phyloP scores from a whole-genome alignment of 2,329 filamentous ascomycete species.

The Penicillium vulpinum region DNA sequence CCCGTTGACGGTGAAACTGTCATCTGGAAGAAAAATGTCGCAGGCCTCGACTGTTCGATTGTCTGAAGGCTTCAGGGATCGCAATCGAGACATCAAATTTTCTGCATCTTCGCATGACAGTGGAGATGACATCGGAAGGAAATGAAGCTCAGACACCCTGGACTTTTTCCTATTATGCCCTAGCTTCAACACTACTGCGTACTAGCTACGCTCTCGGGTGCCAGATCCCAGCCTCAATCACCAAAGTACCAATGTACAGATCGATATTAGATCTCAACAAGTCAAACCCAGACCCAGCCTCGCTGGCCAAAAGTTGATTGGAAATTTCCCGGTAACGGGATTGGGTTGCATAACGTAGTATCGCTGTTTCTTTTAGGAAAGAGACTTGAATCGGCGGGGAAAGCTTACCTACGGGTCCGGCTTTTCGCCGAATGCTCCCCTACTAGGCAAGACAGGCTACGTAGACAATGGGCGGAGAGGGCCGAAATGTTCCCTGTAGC shows the following conservation, averaged over 20 bases:
- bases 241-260: slow-evolving; percentile 12
- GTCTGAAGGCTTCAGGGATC: background rate
- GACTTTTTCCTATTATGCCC: background rate
- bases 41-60: slow-evolving; percentile 5
- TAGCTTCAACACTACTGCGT: background rate
- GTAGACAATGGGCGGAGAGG: background rate
- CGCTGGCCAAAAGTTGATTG: slow-evolving; percentile 1
- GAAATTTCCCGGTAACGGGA: slow-evolving; percentile 21
- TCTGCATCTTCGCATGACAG: slow-evolving; percentile 7
- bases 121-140: slow-evolving; percentile 8
- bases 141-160: background rate
- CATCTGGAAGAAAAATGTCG: background rate
- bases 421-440: slow-evolving; percentile 2
- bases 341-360: slow-evolving; percentile 29
- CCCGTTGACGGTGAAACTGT: background rate
- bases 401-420: slow-evolving; percentile 14
- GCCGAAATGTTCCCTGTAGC: background rate
- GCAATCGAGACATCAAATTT: background rate
- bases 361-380: slow-evolving; percentile 21
- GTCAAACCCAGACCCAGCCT: slow-evolving; percentile 3
- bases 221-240: slow-evolving; percentile 5
- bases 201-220: background rate
- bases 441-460: background rate
- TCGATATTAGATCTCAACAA: slow-evolving; percentile 19
- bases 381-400: slow-evolving; percentile 12